Evolutionary conservation across 306 rosid species (phyloP), one percentile per base, ranked within the genome.

Genomic region (Abrus pulchellus): DNA sequence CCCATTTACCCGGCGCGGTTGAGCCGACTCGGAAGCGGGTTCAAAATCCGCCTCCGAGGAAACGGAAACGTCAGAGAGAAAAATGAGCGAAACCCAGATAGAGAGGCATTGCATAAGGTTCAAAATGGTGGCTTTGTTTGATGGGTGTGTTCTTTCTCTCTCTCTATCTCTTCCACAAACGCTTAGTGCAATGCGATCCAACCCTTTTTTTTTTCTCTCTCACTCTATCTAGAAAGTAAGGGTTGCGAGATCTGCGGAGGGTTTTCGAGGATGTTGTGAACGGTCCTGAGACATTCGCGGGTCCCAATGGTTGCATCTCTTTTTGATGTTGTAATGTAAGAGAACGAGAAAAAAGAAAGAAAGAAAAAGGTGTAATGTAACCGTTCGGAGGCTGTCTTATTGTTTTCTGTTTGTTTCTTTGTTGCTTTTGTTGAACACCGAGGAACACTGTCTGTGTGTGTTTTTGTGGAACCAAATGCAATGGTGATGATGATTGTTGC

Each of bases 241-340:
- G 82, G 7, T 0, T 5, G 91, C 92, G 92, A 87, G 83, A 89
- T 88, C 83, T 84, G 79, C 89, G 93, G 93, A 68, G 78, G 82
- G 43, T 77, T 74, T 65, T 52, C 80, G 78, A 77, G 49, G 74
- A 81, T 77, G 69, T 60, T 14, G 86, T 33, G 85, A 90, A 85
- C 68, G 88, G 86, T 81, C 92, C 91, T 1, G 86, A 84, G 83
- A 72, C 82, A 88, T 77, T 88, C 88, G 90, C 87, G 93, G 93
- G 92, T 82, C 97, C 92, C 52, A 84, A 87, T 76, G 68, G 78
- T 32, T 69, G 75, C 86, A 69, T 91, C 78, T 75, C 76, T 81
- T 80, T 78, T 72, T 63, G 79, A 72, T 65, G 67, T 69, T 77
- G 65, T 29, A 43, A 27, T 12, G 76, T 53, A 70, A 80, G 81